Base-by-base conservation (phyloP, 495 filamentous ascomycete genomes). In the Tuber calosporum region DNA sequence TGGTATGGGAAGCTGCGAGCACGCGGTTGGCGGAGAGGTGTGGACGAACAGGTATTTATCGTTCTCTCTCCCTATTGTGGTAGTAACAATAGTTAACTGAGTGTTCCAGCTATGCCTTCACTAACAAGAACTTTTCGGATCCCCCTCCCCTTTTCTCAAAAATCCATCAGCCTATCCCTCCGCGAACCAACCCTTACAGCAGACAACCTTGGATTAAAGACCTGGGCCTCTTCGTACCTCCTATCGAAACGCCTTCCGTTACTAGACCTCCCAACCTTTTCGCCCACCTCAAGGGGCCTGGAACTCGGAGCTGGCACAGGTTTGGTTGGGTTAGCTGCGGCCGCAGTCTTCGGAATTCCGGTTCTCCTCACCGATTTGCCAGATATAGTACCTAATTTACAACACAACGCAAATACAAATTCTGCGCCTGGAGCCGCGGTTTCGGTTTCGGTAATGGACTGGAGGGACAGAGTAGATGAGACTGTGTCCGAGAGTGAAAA, bases 151-250 rank as follows among this genome's bases (percentile, higher is more conserved):
- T 62, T 26, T 34, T 66, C 66, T 0, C 62, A 41, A 7, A 42
- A 17, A 30, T 37, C 82, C 77, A 38, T 83, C 80, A 86, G 90
- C 48, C 82, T 96, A 69, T 84, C 85, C 22, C 87, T 99, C 26
- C 87, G 94, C 75, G 95, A 99, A 79, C 95, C 95, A 0, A 89
- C 93, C 2, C 83, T 97, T 69, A 96, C 92, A 0, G 88, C 90
- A 4, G 95, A 97, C 82, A 90, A 94, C 72, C 87, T 97, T 22
- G 95, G 95, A 17, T 87, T 93, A 79, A 97, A 97, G 80, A 97
- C 94, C 0, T 97, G 94, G 94, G 89, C 91, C 0, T 92, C 92
- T 0, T 93, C 93, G 0, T 95, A 92, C 80, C 87, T 96, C 4
- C 89, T 99, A 26, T 91, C 95, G 0, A 91, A 89, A 76, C 89